Base-by-base conservation (phyloP, 768 basidiomycete genomes). In the Xerocomus spinulosus region DNA sequence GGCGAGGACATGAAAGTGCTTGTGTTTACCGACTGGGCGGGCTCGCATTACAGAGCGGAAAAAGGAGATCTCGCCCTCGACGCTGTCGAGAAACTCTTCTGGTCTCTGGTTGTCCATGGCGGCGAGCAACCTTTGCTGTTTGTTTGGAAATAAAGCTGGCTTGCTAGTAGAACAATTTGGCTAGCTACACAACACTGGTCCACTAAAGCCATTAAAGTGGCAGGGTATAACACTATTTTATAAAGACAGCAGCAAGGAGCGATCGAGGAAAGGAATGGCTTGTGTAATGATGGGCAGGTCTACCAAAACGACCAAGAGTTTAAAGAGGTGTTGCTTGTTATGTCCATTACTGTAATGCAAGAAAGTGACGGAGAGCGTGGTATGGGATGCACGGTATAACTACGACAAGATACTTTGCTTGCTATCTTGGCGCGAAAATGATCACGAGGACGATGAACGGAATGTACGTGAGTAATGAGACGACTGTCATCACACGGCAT, bases 21-120 rank as follows among this genome's bases (percentile, higher is more conserved):
- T 82, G 66, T 92, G 85, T 26, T 85, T 81, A 36, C 91, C 91
- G 45, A 92, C 80, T 0, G 91, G 91, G 46, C 91, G 76, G 15
- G 87, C 79, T 37, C 82, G 82, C 78, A 87, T 87, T 44, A 91
- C 72, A 7, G 87, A 85, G 42, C 85, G 80, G 63, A 92, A 92
- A 68, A 93, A 86, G 9, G 86, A 76, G 39, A 91, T 87, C 66
- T 93, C 91, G 33, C 91, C 91, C 56, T 84, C 81, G 44, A 89
- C 78, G 7, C 79, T 81, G 60, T 83, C 76, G 33, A 92, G 79
- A 60, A 85, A 83, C 26, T 63, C 65, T 13, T 55, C 48, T 24
- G 62, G 59, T 6, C 59, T 63, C 39, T 65, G 61, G 42, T 61
- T 56, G 52, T 64, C 64, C 63, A 64, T 66, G 34, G 33, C 20